These are phyloP conservation scores for Rhytidiadelphus loreus DNA, from an alignment of 225 moss, liverwort and hornwort species.

Conservation along the genomic window DNA sequence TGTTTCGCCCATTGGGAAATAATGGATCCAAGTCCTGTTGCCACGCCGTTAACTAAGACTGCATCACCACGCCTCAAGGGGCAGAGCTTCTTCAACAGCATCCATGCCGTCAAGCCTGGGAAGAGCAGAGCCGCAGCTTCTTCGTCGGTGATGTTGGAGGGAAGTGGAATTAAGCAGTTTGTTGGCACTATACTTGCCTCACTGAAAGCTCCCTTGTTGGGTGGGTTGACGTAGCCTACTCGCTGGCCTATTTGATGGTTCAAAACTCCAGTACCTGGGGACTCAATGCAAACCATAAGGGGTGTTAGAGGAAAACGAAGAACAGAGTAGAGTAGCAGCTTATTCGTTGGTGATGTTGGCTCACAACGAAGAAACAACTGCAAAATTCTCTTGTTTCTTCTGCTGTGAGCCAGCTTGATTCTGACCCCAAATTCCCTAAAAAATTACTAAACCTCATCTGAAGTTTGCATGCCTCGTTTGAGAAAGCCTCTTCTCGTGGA, in stretches of 20 bases:
- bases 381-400: background rate
- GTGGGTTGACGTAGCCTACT: conserved; percentile 20
- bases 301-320: background rate
- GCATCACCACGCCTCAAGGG: conserved; percentile 6
- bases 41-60: conserved; percentile 16
- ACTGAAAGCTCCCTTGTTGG: conserved; percentile 29
- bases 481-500: background rate
- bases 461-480: background rate
- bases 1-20: conserved; percentile 20
- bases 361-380: background rate
- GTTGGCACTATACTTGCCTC: conserved; percentile 18
- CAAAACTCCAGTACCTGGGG: conserved; percentile 14
- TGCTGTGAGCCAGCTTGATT: background rate
- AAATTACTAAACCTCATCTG: background rate
- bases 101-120: conserved; percentile 39
- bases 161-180: conserved; percentile 19
- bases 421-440: background rate
- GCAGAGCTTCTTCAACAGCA: conserved; percentile 32
- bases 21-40: conserved; percentile 24
- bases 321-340: background rate
- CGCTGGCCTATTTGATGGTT: conserved; percentile 38
- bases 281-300: background rate
- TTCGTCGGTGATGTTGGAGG: conserved; percentile 22
- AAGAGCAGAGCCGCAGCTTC: conserved; percentile 34
- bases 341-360: background rate